Conservation (phyloP, 768 basidiomycete genomes). For the Russula brevipes region DNA sequence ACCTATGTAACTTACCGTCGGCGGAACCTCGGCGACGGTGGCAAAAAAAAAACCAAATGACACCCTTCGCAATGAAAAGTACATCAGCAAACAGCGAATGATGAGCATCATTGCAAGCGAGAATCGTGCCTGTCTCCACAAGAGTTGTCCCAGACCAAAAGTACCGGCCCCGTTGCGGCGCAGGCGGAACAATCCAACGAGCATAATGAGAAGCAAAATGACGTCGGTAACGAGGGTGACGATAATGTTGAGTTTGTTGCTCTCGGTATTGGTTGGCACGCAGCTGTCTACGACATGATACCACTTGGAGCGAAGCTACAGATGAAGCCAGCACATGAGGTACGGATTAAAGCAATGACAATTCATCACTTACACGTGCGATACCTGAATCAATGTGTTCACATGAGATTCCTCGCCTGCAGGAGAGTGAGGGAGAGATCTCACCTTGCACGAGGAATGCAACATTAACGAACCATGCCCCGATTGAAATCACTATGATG, state of each 20-base stretch:
- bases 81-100: background rate
- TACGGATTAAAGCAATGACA: background rate
- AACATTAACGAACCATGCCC: background rate
- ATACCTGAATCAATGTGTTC: background rate
- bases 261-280: background rate
- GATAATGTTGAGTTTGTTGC: background rate
- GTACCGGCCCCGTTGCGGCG: background rate
- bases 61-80: too few species aligned
- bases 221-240: conserved; percentile 2
- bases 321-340: background rate
- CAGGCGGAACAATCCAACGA: conserved; percentile 8
- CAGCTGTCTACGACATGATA: background rate
- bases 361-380: background rate
- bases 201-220: conserved; percentile 9
- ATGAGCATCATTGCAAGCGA: background rate
- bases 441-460: conserved; percentile 5
- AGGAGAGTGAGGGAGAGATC: background rate
- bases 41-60: too few species aligned
- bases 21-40: too few species aligned
- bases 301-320: background rate
- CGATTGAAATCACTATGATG: background rate
- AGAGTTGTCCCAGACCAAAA: background rate
- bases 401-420: background rate
- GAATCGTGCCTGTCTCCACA: conserved; percentile 8
- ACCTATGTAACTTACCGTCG: too few species aligned